Percentiles rank a stretch among this genome's conserved stretches.
Conservation (phyloP, 345 rosid species). For the Durio zibethinus region DNA sequence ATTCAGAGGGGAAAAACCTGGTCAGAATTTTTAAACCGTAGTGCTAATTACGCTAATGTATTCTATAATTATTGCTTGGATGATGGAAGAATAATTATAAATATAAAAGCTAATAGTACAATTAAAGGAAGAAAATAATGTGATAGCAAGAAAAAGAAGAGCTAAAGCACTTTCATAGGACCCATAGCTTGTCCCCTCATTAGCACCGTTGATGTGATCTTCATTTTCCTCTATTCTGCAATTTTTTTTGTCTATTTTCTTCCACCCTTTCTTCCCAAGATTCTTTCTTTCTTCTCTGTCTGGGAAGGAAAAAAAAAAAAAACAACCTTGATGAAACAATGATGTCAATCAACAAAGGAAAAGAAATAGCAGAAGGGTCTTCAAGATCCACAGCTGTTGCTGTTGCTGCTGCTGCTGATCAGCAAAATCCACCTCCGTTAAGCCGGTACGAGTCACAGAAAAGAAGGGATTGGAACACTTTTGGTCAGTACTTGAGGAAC, state of each 20-base stretch:
- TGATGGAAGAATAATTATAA: constrained; percentile 55
- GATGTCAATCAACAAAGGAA: constrained; percentile 60
- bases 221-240: constrained; percentile 26
- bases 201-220: constrained; percentile 36
- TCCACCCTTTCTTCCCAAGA: background rate
- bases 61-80: constrained; percentile 48
- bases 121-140: constrained; percentile 56
- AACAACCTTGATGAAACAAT: background rate
- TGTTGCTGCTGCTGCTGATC: constrained; percentile 17
- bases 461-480: constrained; percentile 89
- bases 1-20: background rate
- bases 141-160: constrained; percentile 47
- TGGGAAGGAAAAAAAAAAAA: too few species aligned
- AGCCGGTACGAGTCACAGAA: constrained; percentile 88
- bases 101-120: constrained; percentile 51
- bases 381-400: constrained; percentile 16
- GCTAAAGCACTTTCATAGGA: constrained; percentile 62
- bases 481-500: constrained; percentile 80
- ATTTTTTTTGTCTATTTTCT: constrained; percentile 13
- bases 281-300: background rate
- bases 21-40: constrained; percentile 9
- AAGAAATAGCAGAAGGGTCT: constrained; percentile 64
- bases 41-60: constrained; percentile 29
- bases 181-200: constrained; percentile 62
- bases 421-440: constrained; percentile 42